phyloP scores from a whole-genome alignment of 2,329 filamentous ascomycete genomes.

The Chalara sp. region DNA sequence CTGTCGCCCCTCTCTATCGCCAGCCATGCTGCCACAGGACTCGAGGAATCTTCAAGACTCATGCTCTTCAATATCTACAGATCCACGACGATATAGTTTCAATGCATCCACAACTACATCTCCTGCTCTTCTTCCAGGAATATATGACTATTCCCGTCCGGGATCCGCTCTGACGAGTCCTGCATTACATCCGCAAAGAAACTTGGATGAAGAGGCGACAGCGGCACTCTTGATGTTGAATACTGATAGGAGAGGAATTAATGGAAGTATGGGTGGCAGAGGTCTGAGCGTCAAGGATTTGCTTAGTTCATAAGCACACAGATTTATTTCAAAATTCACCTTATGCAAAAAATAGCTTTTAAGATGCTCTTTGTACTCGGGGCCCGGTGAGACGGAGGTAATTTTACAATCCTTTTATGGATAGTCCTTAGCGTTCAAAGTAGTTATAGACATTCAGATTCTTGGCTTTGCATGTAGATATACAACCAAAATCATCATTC shows the following conservation, averaged over 20 bases:
- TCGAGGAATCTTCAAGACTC: conserved; percentile 41
- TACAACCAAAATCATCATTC: too few relatives aligned
- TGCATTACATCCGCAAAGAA: conserved; percentile 46
- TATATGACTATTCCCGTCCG: conserved; percentile 36
- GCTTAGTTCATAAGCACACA: conserved; percentile 30
- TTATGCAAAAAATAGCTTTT: too few relatives aligned
- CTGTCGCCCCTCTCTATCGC: conserved; percentile 43
- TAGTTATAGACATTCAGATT: too few relatives aligned
- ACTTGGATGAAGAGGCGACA: conserved; percentile 61
- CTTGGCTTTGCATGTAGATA: too few relatives aligned
- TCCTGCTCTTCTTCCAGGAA: conserved; percentile 45
- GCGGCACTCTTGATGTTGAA: conserved; percentile 86
- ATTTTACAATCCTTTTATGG: too few relatives aligned
- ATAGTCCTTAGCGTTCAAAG: too few relatives aligned
- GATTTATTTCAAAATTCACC: too few relatives aligned
- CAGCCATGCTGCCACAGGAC: conserved; percentile 41
- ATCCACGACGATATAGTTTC: conserved; percentile 45
- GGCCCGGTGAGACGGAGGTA: too few relatives aligned
- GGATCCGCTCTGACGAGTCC: conserved; percentile 54
- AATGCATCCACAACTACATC: conserved; percentile 44
- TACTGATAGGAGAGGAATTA: conserved; percentile 49
- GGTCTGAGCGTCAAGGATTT: conserved; percentile 50
- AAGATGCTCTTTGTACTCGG: too few relatives aligned
- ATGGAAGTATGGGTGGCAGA: conserved; percentile 27
- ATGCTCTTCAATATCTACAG: conserved; percentile 41